Conservation (phyloP, 2,329 filamentous ascomycete species). For the Xylariaceae sp. region DNA sequence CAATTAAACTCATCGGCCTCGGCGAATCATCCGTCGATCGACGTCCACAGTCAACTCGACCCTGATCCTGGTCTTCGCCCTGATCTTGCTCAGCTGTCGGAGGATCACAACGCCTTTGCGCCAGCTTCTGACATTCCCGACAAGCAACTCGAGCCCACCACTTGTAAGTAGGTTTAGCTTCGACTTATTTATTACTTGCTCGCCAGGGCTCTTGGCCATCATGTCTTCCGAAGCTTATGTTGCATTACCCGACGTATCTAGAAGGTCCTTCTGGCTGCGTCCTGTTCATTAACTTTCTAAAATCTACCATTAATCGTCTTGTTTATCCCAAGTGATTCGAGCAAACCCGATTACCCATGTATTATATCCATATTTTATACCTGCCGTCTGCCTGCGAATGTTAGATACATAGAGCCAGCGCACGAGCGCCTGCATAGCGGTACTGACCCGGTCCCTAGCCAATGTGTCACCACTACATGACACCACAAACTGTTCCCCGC, state of each 20-base stretch:
- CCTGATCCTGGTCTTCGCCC: conserved; percentile 1
- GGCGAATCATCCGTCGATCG: conserved; percentile 25
- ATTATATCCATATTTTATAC: not conserved
- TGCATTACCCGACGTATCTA: not conserved
- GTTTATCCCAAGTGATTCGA: conserved; percentile 12
- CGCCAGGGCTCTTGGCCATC: conserved; percentile 1
- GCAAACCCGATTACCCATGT: conserved; percentile 1
- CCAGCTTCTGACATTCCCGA: conserved; percentile 10
- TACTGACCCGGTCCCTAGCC: conserved; percentile 22
- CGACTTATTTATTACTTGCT: conserved; percentile 1
- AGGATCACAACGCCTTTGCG: conserved; percentile 10
- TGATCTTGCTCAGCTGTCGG: conserved; percentile 12
- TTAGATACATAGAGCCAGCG: conserved; percentile 10
- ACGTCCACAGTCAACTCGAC: conserved; percentile 18
- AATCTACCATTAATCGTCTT: conserved; percentile 1
- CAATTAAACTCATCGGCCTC: conserved; percentile 27
- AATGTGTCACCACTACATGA: conserved; percentile 29
- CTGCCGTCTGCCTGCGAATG: conserved; percentile 5
- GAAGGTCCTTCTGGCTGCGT: conserved; percentile 12
- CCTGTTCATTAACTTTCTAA: conserved; percentile 1
- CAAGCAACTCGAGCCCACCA: conserved; percentile 13
- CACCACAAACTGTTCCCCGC: conserved; percentile 37
- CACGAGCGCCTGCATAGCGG: conserved; percentile 4
- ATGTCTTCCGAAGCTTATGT: conserved; percentile 7
- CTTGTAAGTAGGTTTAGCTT: conserved; percentile 16